Evolutionary conservation across 176 grass and related monocot species (phyloP).

Genomic region (Thinopyrum elongatum): DNA sequence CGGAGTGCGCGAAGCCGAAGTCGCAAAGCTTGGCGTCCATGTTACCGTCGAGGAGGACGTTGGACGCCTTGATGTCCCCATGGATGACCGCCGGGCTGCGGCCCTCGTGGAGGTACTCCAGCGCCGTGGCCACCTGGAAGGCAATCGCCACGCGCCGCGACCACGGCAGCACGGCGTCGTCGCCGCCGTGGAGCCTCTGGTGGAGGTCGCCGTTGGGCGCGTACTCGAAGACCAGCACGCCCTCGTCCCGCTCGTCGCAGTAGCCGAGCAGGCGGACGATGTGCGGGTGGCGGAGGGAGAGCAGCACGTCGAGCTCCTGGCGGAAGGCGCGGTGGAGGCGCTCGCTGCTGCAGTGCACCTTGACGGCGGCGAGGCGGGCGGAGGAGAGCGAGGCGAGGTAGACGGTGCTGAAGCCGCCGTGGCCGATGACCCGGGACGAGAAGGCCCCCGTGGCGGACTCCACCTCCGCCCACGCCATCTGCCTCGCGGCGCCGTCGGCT

Average conservation of each 20-base stretch:
- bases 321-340: conserved; percentile 65
- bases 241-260: conserved; percentile 66
- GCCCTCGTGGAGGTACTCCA: conserved; percentile 82
- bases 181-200: conserved; percentile 42
- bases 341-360: conserved; percentile 76
- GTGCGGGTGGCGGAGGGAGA: conserved; percentile 67
- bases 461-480: conserved; percentile 61
- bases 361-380: conserved; percentile 55
- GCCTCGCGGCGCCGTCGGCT: background rate
- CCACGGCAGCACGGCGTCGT: conserved; percentile 30
- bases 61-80: conserved; percentile 88
- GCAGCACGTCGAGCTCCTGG: conserved; percentile 70
- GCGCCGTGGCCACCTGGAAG: conserved; percentile 61
- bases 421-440: conserved; percentile 64
- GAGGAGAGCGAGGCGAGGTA: conserved; percentile 58
- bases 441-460: conserved; percentile 58
- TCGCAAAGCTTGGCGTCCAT: conserved; percentile 85
- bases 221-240: conserved; percentile 70
- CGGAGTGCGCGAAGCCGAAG: conserved; percentile 69
- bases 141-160: conserved; percentile 60
- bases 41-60: conserved; percentile 64
- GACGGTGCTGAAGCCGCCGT: conserved; percentile 85
- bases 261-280: conserved; percentile 72
- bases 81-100: conserved; percentile 54
- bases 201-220: conserved; percentile 79